phyloP scores from a whole-genome alignment of 768 basidiomycete species.

The Russula brevipes region DNA sequence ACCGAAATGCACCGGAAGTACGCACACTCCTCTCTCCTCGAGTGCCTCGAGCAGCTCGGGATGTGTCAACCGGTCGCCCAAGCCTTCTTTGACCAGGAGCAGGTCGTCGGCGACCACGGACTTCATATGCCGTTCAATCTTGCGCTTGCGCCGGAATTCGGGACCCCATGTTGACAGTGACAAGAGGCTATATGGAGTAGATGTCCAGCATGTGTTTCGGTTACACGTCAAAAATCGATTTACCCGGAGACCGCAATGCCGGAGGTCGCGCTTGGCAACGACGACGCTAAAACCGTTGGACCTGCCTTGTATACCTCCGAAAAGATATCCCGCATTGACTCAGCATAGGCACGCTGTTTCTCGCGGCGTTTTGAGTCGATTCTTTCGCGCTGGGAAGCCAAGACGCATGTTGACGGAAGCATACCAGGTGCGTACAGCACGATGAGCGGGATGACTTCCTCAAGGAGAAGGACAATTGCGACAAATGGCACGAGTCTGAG shows the following conservation, averaged over 20 bases:
- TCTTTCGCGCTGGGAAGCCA: constrained; percentile 74
- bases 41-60: constrained; percentile 61
- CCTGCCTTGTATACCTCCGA: constrained; percentile 32
- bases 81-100: constrained; percentile 49
- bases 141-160: constrained; percentile 31
- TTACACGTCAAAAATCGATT: constrained; percentile 27
- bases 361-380: constrained; percentile 49
- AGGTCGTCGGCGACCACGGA: constrained; percentile 56
- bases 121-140: constrained; percentile 37
- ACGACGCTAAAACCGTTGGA: constrained; percentile 32
- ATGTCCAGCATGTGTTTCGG: background rate
- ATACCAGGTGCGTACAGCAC: constrained; percentile 81
- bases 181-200: constrained; percentile 31
- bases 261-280: constrained; percentile 28
- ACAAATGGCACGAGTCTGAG: constrained; percentile 73
- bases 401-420: constrained; percentile 81
- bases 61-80: constrained; percentile 41
- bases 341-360: constrained; percentile 33
- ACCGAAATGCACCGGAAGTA: constrained; percentile 14
- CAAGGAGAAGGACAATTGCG: constrained; percentile 64
- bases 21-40: constrained; percentile 75
- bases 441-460: constrained; percentile 78
- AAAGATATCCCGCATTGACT: constrained; percentile 25
- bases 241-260: constrained; percentile 52
- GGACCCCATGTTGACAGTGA: constrained; percentile 40